Evolutionary conservation across 768 basidiomycete genomes (phyloP).

Genomic region (Agaricus sinodeliciosus): DNA sequence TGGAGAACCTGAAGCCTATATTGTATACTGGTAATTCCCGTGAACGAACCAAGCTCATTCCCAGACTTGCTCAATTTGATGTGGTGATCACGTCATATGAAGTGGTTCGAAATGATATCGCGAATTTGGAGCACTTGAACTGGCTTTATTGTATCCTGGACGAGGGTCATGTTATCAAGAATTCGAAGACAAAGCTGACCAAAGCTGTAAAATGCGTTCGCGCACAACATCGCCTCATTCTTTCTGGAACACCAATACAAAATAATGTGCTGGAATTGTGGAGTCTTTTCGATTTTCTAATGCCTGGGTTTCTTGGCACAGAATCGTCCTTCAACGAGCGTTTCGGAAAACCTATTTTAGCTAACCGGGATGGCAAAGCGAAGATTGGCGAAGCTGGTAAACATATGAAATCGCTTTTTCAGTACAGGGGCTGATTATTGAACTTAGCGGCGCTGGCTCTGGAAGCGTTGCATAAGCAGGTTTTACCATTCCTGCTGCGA

Average conservation of each 20-base stretch:
- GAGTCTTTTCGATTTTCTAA: constrained; percentile 98
- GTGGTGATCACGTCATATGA: constrained; percentile 98
- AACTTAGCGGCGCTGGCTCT: constrained; percentile 80
- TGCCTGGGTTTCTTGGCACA: constrained; percentile 98
- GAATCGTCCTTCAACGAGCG: constrained; percentile 92
- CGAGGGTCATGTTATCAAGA: constrained; percentile 99
- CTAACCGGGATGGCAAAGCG: constrained; percentile 91
- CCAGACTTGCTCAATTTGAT: constrained; percentile 66
- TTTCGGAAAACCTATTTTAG: constrained; percentile 92
- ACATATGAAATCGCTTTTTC: constrained; percentile 18
- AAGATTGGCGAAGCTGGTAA: constrained; percentile 92
- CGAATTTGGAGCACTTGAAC: constrained; percentile 60
- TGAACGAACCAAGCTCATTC: constrained; percentile 66
- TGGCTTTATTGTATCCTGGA: constrained; percentile 98
- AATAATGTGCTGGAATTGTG: constrained; percentile 98
- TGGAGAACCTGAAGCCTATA: constrained; percentile 75
- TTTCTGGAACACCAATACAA: constrained; percentile 97
- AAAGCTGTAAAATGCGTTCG: constrained; percentile 89
- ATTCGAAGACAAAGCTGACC: constrained; percentile 95
- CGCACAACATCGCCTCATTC: constrained; percentile 88
- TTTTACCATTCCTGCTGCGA: constrained; percentile 94
- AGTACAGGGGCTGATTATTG: background rate
- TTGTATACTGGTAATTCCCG: constrained; percentile 85
- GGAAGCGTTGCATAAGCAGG: constrained; percentile 97
- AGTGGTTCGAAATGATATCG: constrained; percentile 91